Conservation (phyloP, 257 asterid species). For the Pogostemon cablin region DNA sequence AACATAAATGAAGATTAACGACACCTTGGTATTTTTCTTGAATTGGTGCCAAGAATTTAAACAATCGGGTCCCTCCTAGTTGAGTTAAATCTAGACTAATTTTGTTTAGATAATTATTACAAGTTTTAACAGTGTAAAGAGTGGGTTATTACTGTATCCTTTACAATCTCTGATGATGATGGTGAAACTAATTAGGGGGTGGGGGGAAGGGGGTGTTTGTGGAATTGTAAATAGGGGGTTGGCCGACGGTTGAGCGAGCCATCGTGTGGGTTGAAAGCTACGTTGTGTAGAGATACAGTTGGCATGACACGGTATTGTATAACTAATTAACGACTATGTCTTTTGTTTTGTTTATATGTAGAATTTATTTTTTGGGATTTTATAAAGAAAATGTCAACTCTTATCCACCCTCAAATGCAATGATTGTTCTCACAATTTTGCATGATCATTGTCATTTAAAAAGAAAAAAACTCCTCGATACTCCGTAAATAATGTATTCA, state of each 20-base stretch:
- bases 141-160: background rate
- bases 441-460: no score
- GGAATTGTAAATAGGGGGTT: background rate
- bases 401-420: background rate
- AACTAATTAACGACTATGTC: background rate
- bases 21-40: slow-evolving; percentile 26
- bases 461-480: no score
- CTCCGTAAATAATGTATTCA: no score
- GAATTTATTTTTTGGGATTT: background rate
- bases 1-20: slow-evolving; percentile 6
- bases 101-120: slow-evolving; percentile 4
- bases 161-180: background rate
- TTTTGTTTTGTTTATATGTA: no score
- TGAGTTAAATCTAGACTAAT: slow-evolving; percentile 8
- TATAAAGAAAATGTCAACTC: background rate
- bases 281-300: background rate
- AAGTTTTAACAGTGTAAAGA: background rate
- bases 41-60: slow-evolving; percentile 14
- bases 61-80: slow-evolving; percentile 23
- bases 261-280: background rate
- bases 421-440: no score
- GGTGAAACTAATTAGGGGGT: slow-evolving; percentile 5
- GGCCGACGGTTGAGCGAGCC: slow-evolving; percentile 22
- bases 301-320: background rate
- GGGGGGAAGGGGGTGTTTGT: background rate